phyloP scores from a whole-genome alignment of 1,139 yeast genomes.

The Sugiyamaella paludigena region DNA sequence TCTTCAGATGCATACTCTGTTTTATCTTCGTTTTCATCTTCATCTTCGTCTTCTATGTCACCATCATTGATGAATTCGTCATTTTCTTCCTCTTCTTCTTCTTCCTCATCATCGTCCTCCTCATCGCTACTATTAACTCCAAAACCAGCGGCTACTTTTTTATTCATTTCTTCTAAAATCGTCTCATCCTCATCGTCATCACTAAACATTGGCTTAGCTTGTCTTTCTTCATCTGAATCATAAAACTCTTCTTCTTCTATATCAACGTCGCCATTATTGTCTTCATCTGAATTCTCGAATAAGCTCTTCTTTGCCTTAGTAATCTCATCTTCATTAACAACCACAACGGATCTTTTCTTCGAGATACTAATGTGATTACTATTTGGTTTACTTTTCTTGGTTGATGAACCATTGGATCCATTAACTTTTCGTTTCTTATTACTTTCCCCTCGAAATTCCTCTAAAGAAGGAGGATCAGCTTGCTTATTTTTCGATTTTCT shows the following conservation, averaged over 20 bases:
- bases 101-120: constrained; percentile 60
- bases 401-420: constrained; percentile 16
- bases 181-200: constrained; percentile 83
- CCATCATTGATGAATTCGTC: constrained; percentile 27
- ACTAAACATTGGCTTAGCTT: constrained; percentile 76
- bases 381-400: constrained; percentile 24
- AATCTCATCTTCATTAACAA: constrained; percentile 59
- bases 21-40: constrained; percentile 30
- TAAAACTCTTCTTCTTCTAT: constrained; percentile 58
- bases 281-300: constrained; percentile 73
- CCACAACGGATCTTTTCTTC: constrained; percentile 12
- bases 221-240: constrained; percentile 51
- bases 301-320: constrained; percentile 74
- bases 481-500: constrained; percentile 90
- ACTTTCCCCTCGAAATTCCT: constrained; percentile 69
- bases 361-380: constrained; percentile 32
- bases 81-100: constrained; percentile 57
- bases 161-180: constrained; percentile 77
- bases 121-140: constrained; percentile 79
- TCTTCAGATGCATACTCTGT: constrained; percentile 30
- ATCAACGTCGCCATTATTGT: constrained; percentile 40
- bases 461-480: constrained; percentile 82
- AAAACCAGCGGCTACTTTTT: constrained; percentile 84
- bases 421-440: constrained; percentile 35
- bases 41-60: constrained; percentile 26